A percentile compares a stretch with the other conserved stretches of the same genome.
Evolutionary conservation across 2,329 filamentous ascomycete genomes (phyloP).

Genomic region (Coniochaeta sp.): DNA sequence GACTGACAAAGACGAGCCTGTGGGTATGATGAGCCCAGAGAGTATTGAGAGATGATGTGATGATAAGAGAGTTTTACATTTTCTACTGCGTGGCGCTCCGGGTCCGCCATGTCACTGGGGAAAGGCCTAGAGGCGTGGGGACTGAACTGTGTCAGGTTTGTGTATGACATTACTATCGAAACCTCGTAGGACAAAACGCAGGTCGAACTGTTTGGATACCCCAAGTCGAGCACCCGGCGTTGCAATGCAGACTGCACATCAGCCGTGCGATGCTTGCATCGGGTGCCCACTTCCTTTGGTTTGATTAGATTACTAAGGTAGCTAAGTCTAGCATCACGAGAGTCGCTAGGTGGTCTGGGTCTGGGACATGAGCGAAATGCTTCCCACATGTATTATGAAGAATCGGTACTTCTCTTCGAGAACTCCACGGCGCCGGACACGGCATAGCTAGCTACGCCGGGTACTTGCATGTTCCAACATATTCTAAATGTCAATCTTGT

Average conservation of each 20-base stretch:
- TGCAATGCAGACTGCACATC: not conserved
- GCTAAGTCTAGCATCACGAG: not conserved
- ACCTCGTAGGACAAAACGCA: not conserved
- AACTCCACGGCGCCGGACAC: not conserved
- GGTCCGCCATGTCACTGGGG: not conserved
- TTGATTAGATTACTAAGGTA: not conserved
- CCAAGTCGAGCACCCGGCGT: not conserved
- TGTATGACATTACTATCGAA: not conserved
- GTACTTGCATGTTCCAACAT: not conserved
- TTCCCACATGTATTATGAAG: not conserved
- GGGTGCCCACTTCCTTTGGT: not conserved
- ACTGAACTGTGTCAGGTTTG: not conserved
- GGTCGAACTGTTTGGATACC: not conserved
- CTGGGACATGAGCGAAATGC: not conserved
- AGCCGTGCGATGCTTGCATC: not conserved
- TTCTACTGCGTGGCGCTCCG: not conserved
- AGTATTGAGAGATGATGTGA: constrained; percentile 49
- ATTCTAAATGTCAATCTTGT: not conserved
- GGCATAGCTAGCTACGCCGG: not conserved
- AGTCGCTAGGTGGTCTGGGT: not conserved
- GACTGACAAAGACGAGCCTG: constrained; percentile 59
- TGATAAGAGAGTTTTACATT: not conserved
- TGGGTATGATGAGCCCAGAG: constrained; percentile 79
- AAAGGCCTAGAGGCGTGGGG: not conserved
- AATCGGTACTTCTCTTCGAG: not conserved